These are phyloP conservation scores for Apiospora phragmitis DNA, from an alignment of 2,329 filamentous ascomycete species.

Conservation along the genomic window DNA sequence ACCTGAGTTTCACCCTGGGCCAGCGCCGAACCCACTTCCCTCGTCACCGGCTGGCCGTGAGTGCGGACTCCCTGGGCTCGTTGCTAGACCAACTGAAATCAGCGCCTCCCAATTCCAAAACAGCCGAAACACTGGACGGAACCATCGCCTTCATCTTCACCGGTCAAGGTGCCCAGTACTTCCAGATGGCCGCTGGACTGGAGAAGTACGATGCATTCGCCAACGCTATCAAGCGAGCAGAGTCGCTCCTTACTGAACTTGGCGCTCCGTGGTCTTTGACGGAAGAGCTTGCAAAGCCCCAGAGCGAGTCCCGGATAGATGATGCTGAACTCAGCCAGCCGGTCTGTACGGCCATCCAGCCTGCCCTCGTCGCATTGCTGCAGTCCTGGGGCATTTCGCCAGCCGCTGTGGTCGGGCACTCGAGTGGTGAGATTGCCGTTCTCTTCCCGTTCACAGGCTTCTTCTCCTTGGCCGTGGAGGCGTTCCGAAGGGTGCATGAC, in stretches of 20 bases:
- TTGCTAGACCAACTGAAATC: conserved; percentile 25
- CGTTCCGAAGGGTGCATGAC: not conserved
- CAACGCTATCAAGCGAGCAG: conserved; percentile 15
- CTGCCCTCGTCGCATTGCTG: conserved; percentile 40
- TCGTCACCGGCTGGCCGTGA: conserved; percentile 22
- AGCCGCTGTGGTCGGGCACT: conserved; percentile 35
- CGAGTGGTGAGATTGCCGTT: conserved; percentile 37
- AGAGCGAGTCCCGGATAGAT: conserved; percentile 20
- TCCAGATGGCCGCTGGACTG: conserved; percentile 34
- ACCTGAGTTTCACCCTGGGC: conserved; percentile 32
- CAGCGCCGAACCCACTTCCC: conserved; percentile 27
- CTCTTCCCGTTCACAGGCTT: conserved; percentile 12
- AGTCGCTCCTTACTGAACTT: conserved; percentile 14
- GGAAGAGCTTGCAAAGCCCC: conserved; percentile 15
- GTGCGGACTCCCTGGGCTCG: conserved; percentile 18
- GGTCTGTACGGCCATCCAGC: conserved; percentile 43
- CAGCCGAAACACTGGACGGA: not conserved
- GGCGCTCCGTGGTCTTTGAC: conserved; percentile 18
- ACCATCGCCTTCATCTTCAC: conserved; percentile 29
- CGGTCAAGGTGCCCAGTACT: conserved; percentile 40
- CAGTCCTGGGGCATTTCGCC: conserved; percentile 29
- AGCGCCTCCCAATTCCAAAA: conserved; percentile 21
- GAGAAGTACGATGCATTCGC: conserved; percentile 19
- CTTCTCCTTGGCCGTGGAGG: conserved; percentile 17
- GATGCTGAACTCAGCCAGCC: conserved; percentile 36